These are phyloP conservation scores for Apiospora malaysiana DNA, from an alignment of 2,329 filamentous ascomycete genomes.

Conservation along the genomic window DNA sequence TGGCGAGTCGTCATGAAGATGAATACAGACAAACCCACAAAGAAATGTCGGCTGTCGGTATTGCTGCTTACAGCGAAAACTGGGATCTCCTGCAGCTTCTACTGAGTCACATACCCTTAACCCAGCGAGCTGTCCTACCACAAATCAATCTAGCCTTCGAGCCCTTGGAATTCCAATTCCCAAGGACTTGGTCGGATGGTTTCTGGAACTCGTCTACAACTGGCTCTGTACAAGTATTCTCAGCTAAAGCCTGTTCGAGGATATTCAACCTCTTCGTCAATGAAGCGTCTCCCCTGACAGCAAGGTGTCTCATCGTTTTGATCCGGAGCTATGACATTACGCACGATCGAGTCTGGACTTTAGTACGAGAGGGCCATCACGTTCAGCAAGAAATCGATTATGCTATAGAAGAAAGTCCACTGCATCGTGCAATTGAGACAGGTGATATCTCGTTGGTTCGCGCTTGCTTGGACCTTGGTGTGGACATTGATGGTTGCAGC, in stretches of 20 bases:
- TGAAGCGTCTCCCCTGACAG: not conserved
- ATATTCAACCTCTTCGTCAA: not conserved
- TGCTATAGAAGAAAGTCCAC: not conserved
- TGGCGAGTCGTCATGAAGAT: not conserved
- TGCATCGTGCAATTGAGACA: not conserved
- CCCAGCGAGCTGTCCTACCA: no score
- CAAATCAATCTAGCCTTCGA: no score
- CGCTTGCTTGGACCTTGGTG: not conserved
- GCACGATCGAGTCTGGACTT: not conserved
- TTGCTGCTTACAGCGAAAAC: not conserved
- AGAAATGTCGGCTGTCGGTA: not conserved
- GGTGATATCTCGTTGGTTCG: not conserved
- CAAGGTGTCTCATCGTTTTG: not conserved
- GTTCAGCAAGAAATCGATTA: not conserved
- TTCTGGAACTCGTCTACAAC: not conserved
- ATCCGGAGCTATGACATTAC: not conserved
- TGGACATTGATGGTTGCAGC: not conserved
- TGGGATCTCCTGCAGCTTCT: not conserved
- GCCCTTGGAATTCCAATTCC: not conserved
- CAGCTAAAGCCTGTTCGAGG: not conserved
- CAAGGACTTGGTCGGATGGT: not conserved
- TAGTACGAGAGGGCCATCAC: not conserved
- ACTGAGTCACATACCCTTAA: not conserved
- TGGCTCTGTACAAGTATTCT: not conserved
- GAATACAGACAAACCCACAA: not conserved